Conservation (phyloP, 441 rosid species). For the Gossypium aridum region DNA sequence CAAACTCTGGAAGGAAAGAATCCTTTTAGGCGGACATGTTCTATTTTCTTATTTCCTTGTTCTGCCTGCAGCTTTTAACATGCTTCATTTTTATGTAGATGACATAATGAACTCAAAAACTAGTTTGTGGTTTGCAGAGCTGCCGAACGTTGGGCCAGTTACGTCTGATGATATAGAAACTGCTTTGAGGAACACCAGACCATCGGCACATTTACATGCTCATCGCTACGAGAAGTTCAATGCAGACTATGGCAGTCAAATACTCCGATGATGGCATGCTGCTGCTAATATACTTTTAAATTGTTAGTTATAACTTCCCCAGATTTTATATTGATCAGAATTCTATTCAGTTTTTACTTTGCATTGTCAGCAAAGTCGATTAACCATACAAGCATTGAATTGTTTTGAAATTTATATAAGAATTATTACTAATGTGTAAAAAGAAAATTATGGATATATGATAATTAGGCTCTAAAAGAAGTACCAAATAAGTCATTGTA, state of each 20-base stretch:
- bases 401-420: not conserved
- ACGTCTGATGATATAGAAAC: constrained; percentile 51
- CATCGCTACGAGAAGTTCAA: constrained; percentile 80
- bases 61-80: not conserved
- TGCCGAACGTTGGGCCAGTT: constrained; percentile 74
- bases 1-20: not conserved
- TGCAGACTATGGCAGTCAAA: constrained; percentile 83
- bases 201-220: constrained; percentile 83
- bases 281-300: not conserved
- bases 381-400: not conserved
- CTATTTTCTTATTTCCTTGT: not conserved
- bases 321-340: not conserved
- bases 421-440: not conserved
- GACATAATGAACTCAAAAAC: not conserved
- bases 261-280: constrained; percentile 36
- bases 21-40: not conserved
- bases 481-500: not conserved
- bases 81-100: not conserved
- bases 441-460: not conserved
- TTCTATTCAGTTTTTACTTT: not conserved
- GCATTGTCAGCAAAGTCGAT: not conserved
- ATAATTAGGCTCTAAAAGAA: too few species aligned
- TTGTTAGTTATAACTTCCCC: not conserved
- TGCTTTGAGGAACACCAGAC: constrained; percentile 78
- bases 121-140: constrained; percentile 34